Conservation (phyloP, 1,139 yeast species). For the Dujonia santamariae region DNA sequence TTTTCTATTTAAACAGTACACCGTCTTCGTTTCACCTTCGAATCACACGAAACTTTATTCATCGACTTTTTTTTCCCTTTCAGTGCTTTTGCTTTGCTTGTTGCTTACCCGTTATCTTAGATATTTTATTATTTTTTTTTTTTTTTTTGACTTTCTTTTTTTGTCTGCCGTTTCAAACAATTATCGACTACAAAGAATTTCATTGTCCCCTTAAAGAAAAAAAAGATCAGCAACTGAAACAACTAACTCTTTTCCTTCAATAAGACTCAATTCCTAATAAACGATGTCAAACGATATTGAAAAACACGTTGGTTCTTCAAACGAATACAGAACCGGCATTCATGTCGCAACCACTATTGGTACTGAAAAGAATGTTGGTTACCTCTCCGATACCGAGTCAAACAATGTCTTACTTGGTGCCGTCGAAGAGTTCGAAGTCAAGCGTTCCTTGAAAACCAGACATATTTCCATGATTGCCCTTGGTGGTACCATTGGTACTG, state of each 20-base stretch:
- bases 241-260: too few relatives aligned
- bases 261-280: too few relatives aligned
- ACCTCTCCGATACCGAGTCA: constrained; percentile 12
- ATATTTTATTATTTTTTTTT: neutral
- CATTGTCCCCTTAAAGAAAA: too few relatives aligned
- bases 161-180: constrained; percentile 1
- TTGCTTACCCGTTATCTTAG: neutral
- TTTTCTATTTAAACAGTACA: too few relatives aligned
- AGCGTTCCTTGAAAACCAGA: constrained; percentile 49
- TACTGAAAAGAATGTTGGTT: constrained; percentile 11
- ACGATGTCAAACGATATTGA: too few relatives aligned
- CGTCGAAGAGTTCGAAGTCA: constrained; percentile 17
- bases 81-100: too few relatives aligned
- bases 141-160: neutral
- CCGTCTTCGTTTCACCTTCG: too few relatives aligned
- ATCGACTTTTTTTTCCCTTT: too few relatives aligned
- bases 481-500: constrained; percentile 65
- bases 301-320: constrained; percentile 10
- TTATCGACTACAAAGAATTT: neutral
- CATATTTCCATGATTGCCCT: constrained; percentile 73
- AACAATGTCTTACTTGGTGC: constrained; percentile 12
- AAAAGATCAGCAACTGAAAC: too few relatives aligned
- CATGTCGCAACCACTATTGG: constrained; percentile 6
- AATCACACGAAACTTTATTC: too few relatives aligned
- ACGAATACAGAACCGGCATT: constrained; percentile 6